Percentiles rank a stretch among this genome's conserved stretches.
Conservation (phyloP, 306 rosid genomes). For the Fragaria iinumae region DNA sequence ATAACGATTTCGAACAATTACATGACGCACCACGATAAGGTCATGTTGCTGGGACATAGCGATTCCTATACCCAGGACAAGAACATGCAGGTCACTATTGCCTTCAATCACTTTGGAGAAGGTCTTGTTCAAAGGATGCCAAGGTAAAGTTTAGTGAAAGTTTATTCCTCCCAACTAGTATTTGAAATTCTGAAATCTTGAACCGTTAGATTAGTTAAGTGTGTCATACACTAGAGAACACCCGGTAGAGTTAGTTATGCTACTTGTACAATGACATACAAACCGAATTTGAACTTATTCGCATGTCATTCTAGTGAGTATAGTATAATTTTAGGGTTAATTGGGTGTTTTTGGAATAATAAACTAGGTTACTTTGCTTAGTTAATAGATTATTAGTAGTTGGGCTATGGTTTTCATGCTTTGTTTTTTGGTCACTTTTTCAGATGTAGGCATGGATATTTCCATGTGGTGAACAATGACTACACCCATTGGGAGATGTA, state of each 20-base stretch:
- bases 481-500: constrained; percentile 99
- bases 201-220: neutral
- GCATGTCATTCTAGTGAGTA: neutral
- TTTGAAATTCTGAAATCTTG: neutral
- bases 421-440: constrained; percentile 9
- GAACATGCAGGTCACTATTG: constrained; percentile 93
- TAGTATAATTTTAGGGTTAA: neutral
- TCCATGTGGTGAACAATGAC: constrained; percentile 99
- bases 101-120: constrained; percentile 96
- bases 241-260: neutral
- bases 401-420: constrained; percentile 14
- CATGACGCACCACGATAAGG: constrained; percentile 97
- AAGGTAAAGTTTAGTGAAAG: constrained; percentile 45
- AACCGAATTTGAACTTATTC: neutral
- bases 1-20: constrained; percentile 91
- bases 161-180: neutral
- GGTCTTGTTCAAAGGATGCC: constrained; percentile 98
- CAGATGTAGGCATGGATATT: constrained; percentile 96
- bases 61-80: constrained; percentile 80
- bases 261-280: neutral
- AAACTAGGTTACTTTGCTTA: neutral
- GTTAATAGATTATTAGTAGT: neutral
- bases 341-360: neutral
- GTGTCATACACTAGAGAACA: neutral
- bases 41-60: constrained; percentile 88